These are phyloP conservation scores for Cutaneotrichosporon cavernicola DNA, from an alignment of 1,284 basidiomycete genomes.

Conservation along the genomic window DNA sequence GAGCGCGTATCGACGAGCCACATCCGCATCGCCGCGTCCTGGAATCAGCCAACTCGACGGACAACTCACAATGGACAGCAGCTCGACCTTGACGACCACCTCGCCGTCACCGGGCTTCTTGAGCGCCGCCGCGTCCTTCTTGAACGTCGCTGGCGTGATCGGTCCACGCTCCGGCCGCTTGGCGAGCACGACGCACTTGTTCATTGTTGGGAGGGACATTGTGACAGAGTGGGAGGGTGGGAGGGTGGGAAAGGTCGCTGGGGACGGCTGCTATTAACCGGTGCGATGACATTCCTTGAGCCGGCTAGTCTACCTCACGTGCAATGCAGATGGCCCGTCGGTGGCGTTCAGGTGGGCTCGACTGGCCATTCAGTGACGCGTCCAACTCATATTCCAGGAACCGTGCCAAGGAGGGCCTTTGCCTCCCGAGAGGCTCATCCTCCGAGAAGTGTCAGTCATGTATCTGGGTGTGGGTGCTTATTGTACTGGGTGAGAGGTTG, in stretches of 20 bases:
- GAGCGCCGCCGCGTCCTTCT: conserved; percentile 58
- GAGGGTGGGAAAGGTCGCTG: neutral
- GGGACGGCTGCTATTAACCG: neutral
- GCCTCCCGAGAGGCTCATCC: neutral
- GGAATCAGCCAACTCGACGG: neutral
- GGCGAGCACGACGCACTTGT: conserved; percentile 70
- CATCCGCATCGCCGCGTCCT: conserved; percentile 80
- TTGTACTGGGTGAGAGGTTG: too few species aligned
- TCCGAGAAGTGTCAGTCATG: neutral
- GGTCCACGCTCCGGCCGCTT: conserved; percentile 64
- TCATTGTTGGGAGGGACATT: conserved; percentile 18
- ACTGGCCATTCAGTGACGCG: too few species aligned
- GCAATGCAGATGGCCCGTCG: too few species aligned
- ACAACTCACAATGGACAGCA: conserved; percentile 61
- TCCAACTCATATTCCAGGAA: too few species aligned
- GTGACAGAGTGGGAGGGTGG: neutral
- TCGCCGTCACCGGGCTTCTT: conserved; percentile 61
- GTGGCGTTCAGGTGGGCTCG: too few species aligned
- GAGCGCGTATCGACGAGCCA: conserved; percentile 69
- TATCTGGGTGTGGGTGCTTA: neutral
- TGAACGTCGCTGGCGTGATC: conserved; percentile 69
- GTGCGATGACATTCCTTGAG: neutral
- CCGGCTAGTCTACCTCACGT: too few species aligned
- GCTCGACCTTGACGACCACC: conserved; percentile 70
- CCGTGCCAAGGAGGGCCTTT: too few species aligned